phyloP scores from a whole-genome alignment of 164 flowering plant genomes.

The Warburgia ugandensis region DNA sequence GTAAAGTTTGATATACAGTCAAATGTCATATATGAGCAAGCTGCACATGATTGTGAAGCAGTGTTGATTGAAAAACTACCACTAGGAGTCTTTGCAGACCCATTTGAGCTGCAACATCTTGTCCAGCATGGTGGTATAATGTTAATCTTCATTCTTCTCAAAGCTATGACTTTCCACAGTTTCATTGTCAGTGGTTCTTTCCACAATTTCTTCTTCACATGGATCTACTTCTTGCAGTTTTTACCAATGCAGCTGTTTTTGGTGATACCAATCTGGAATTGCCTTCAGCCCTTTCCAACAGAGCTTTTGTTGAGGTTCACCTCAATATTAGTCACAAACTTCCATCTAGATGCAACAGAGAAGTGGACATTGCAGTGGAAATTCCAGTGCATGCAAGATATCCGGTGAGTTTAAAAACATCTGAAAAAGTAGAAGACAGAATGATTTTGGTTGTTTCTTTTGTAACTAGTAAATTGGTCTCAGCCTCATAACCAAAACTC shows the following conservation, averaged over 20 bases:
- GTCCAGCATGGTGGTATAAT: slow-evolving; percentile 59
- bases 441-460: background rate
- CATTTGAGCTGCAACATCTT: slow-evolving; percentile 89
- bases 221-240: slow-evolving; percentile 36
- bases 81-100: slow-evolving; percentile 84
- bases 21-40: slow-evolving; percentile 16
- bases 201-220: background rate
- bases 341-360: slow-evolving; percentile 16
- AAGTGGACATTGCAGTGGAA: slow-evolving; percentile 36
- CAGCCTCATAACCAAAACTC: background rate
- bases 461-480: background rate
- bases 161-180: too few species aligned
- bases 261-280: slow-evolving; percentile 92
- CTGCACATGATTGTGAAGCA: slow-evolving; percentile 32
- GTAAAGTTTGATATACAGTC: slow-evolving; percentile 26
- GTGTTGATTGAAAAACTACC: slow-evolving; percentile 68
- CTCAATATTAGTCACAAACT: slow-evolving; percentile 29
- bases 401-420: slow-evolving; percentile 43
- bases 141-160: background rate
- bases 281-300: slow-evolving; percentile 63
- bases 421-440: background rate
- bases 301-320: slow-evolving; percentile 72
- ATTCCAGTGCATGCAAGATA: slow-evolving; percentile 89
- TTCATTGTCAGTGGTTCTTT: background rate
- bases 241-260: slow-evolving; percentile 54